Evolutionary conservation across 306 rosid genomes (phyloP).

Genomic region (Neltuma alba): DNA sequence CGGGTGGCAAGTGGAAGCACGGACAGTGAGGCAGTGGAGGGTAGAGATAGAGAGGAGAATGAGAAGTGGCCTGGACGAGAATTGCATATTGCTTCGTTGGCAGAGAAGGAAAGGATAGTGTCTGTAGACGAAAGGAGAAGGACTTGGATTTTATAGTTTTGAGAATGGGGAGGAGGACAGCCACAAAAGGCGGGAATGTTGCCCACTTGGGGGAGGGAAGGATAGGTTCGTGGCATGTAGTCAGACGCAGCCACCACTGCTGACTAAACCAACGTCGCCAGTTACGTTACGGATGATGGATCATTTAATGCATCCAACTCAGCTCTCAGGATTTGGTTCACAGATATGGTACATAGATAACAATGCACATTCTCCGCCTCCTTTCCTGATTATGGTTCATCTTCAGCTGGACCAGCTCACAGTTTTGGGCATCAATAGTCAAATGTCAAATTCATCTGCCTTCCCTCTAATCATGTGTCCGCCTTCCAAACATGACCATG

Average conservation of each 20-base stretch:
- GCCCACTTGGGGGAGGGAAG: background rate
- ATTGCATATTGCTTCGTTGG: constrained; percentile 2
- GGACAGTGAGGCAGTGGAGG: background rate
- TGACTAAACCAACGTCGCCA: background rate
- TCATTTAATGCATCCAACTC: too few relatives aligned
- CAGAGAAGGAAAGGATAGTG: background rate
- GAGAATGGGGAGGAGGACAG: background rate
- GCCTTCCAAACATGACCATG: background rate
- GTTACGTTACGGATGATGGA: background rate
- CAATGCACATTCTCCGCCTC: background rate
- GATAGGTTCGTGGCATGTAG: background rate
- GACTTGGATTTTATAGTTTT: background rate
- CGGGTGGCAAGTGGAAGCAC: constrained; percentile 57
- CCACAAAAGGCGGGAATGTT: background rate
- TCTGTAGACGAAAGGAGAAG: background rate
- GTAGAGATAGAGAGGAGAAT: constrained; percentile 31
- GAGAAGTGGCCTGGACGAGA: background rate
- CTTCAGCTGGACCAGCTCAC: background rate
- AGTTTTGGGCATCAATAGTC: background rate
- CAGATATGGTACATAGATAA: too few relatives aligned
- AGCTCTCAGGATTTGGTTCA: too few relatives aligned
- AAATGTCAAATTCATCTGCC: background rate
- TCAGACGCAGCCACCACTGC: background rate
- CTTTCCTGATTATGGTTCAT: background rate
- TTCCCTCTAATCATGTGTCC: background rate